These are phyloP conservation scores for Nidularia sp. DNA, from an alignment of 768 basidiomycete species.

Conservation along the genomic window DNA sequence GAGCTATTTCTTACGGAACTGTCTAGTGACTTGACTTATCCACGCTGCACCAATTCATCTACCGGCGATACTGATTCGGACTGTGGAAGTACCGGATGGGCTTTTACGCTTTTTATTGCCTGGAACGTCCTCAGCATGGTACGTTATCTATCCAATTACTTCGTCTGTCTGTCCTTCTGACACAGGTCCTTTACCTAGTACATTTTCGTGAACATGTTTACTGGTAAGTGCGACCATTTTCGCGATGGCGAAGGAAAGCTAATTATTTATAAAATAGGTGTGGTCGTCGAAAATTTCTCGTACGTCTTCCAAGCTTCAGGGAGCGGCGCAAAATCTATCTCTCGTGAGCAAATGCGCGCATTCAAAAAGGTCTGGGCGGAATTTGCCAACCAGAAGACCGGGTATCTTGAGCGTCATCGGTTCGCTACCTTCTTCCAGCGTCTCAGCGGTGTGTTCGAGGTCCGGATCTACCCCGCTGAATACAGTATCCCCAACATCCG, in stretches of 20 bases:
- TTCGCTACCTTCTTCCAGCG: slow-evolving; percentile 86
- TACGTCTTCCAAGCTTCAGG: slow-evolving; percentile 90
- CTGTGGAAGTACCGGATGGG: slow-evolving; percentile 83
- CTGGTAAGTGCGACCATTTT: slow-evolving; percentile 43
- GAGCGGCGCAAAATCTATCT: slow-evolving; percentile 76
- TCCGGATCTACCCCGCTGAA: slow-evolving; percentile 75
- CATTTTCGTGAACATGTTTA: slow-evolving; percentile 95
- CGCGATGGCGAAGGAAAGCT: background rate
- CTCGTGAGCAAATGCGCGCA: slow-evolving; percentile 85
- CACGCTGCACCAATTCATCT: slow-evolving; percentile 68
- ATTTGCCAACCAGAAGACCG: slow-evolving; percentile 75
- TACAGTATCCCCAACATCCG: slow-evolving; percentile 60
- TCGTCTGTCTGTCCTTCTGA: background rate
- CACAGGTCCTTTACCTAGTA: slow-evolving; percentile 47
- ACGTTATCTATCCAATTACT: slow-evolving; percentile 9
- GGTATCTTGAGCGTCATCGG: slow-evolving; percentile 64
- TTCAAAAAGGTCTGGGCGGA: slow-evolving; percentile 95
- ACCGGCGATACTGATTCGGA: slow-evolving; percentile 59
- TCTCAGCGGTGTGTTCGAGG: slow-evolving; percentile 84
- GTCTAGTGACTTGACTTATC: slow-evolving; percentile 65
- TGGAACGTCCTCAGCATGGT: slow-evolving; percentile 98
- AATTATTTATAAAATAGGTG: slow-evolving; percentile 39
- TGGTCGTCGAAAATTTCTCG: slow-evolving; percentile 93
- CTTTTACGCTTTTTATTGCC: slow-evolving; percentile 83
- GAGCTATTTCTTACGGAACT: background rate